These are phyloP conservation scores for Lipomyces starkeyi DNA, from an alignment of 805 yeast species.

Conservation along the genomic window DNA sequence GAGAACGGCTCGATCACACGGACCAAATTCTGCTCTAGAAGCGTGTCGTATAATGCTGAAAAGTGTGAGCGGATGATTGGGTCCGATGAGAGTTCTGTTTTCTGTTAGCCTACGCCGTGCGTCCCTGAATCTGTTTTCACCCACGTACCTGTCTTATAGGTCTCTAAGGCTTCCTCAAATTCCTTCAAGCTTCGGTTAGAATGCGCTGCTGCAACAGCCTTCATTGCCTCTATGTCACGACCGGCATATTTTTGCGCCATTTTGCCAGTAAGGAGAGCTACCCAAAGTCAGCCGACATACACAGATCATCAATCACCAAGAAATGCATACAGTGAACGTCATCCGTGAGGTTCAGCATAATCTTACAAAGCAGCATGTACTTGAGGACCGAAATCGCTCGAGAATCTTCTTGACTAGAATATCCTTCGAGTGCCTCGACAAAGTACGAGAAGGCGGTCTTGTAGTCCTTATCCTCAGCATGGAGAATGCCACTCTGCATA, in stretches of 20 bases:
- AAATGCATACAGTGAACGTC: constrained; percentile 66
- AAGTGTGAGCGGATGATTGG: constrained; percentile 89
- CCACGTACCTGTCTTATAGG: constrained; percentile 51
- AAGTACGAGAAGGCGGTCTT: constrained; percentile 95
- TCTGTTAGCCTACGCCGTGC: not conserved
- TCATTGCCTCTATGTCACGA: constrained; percentile 93
- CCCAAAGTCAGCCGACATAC: not conserved
- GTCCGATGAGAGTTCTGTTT: constrained; percentile 77
- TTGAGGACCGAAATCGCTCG: constrained; percentile 78
- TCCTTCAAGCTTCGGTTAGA: constrained; percentile 88
- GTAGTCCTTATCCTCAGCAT: constrained; percentile 96
- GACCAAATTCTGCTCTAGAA: constrained; percentile 89
- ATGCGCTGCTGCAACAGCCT: constrained; percentile 88
- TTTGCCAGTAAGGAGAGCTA: constrained; percentile 69
- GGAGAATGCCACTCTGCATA: constrained; percentile 91
- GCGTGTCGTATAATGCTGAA: constrained; percentile 87
- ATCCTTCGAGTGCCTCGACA: constrained; percentile 93
- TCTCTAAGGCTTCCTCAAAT: constrained; percentile 79
- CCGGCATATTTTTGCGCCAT: constrained; percentile 75
- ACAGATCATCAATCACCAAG: not conserved
- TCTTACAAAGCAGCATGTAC: constrained; percentile 89
- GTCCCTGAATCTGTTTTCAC: constrained; percentile 41
- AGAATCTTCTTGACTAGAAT: constrained; percentile 63
- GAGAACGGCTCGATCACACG: constrained; percentile 96
- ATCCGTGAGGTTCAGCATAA: constrained; percentile 86